Percentiles rank a stretch among this genome's conserved stretches.
Conservation (phyloP, 441 rosid species). For the Hura crepitans region DNA sequence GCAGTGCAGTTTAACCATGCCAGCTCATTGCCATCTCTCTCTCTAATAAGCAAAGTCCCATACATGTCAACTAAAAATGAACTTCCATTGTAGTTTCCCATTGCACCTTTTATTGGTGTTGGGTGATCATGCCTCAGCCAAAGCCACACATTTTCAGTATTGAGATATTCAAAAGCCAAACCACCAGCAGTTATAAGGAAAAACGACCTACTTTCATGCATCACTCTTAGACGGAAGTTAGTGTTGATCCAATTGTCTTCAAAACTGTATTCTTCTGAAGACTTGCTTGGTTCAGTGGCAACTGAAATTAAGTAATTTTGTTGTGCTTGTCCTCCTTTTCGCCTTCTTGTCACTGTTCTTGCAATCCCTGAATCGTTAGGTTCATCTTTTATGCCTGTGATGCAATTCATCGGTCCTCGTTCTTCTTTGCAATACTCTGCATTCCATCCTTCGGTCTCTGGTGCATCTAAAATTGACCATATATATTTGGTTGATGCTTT, state of each 20-base stretch:
- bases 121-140: slow-evolving; percentile 68
- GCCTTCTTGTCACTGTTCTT: slow-evolving; percentile 43
- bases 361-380: slow-evolving; percentile 36
- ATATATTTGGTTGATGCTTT: slow-evolving; percentile 37
- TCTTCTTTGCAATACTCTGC: slow-evolving; percentile 74
- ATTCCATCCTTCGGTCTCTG: slow-evolving; percentile 77
- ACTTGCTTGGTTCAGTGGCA: slow-evolving; percentile 14
- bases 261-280: slow-evolving; percentile 27
- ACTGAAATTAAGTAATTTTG: slow-evolving; percentile 39
- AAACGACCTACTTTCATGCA: slow-evolving; percentile 54
- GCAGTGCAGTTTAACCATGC: slow-evolving; percentile 65
- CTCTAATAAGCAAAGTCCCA: slow-evolving; percentile 55
- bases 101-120: slow-evolving; percentile 51
- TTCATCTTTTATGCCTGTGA: slow-evolving; percentile 51
- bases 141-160: slow-evolving; percentile 54
- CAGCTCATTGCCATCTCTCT: slow-evolving; percentile 43
- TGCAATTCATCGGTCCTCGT: slow-evolving; percentile 56
- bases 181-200: slow-evolving; percentile 53
- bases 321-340: slow-evolving; percentile 41
- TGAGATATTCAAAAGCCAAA: slow-evolving; percentile 54
- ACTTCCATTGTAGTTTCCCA: slow-evolving; percentile 67
- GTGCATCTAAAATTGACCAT: slow-evolving; percentile 58
- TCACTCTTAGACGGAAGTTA: slow-evolving; percentile 49
- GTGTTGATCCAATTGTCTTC: slow-evolving; percentile 39
- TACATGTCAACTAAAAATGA: slow-evolving; percentile 47